Evolutionary conservation across 805 yeast species (phyloP), one percentile per base, ranked within the genome.

Genomic region (Hanseniaspora taiwanica): DNA sequence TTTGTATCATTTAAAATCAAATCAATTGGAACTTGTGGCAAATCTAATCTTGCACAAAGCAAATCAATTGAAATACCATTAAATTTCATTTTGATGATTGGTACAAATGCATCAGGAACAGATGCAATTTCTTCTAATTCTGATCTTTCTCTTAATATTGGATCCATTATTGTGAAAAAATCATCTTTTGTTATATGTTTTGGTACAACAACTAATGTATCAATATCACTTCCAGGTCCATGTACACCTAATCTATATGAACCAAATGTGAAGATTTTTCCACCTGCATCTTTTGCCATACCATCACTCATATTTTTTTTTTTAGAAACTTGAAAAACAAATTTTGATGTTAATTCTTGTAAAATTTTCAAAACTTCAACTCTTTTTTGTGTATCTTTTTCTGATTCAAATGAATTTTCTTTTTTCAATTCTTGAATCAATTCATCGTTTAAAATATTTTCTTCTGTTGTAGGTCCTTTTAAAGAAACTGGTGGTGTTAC

Each of bases 191-290:
- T 69, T 12, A 91, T 94, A 59, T 91, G 97, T 52, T 89, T 91
- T 1, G 98, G 98, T 14, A 84, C 96, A 21, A 89, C 96, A n/a
- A 91, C 83, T 36, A 91, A 64, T 0, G 97, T 83, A 66, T 91
- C 98, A 45, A 91, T 89, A 78, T 91, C 98, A 0, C 94, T 81
- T 1, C 98, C 97, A 0, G 97, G 97, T 0, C 97, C 97, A 62
- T 87, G 85, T 12, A 91, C 98, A 3, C 98, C 98, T 35, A 91
- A 63, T 46, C 96, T 69, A 54, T 87, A 91, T 1, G 96, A 86
- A 1, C 98, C 98, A 63, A 73, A 91, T 0, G 96, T 86, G 57
- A 87, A 91, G n/a, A 91, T 76, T 58, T 91, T 91, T 27, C 98
- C 98, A 29, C 98, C 98, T 0, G 97, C 94, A 59, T 91, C 98